A percentile compares a stretch with the other conserved stretches of the same genome.
Conservation (phyloP, 2,329 filamentous ascomycete genomes). For the Alternaria viburni region DNA sequence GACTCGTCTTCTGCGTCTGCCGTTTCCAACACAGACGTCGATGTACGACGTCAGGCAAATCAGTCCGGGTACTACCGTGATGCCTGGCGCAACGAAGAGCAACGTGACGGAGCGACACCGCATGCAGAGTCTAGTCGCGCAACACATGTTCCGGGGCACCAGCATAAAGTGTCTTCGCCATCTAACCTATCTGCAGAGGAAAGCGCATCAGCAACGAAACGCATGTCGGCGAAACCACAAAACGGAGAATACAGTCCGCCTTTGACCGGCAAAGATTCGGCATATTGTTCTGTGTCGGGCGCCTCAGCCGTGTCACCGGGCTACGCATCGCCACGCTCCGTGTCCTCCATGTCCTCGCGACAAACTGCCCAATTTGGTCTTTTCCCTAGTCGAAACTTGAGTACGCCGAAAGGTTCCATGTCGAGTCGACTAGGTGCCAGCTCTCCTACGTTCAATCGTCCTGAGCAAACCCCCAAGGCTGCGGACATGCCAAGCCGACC, state of each 20-base stretch:
- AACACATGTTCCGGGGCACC: slow-evolving; percentile 19
- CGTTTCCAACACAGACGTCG: slow-evolving; percentile 20
- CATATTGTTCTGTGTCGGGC: slow-evolving; percentile 48
- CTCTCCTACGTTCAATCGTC: slow-evolving; percentile 28
- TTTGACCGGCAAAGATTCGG: slow-evolving; percentile 46
- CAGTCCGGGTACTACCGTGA: slow-evolving; percentile 32
- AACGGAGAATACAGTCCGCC: slow-evolving; percentile 39
- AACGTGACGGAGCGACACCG: slow-evolving; percentile 16
- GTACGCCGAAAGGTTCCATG: slow-evolving; percentile 41
- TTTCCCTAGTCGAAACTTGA: slow-evolving; percentile 42
- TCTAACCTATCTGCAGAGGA: slow-evolving; percentile 21
- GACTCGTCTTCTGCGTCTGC: slow-evolving; percentile 18
- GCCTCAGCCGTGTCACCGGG: slow-evolving; percentile 41
- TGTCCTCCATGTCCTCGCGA: slow-evolving; percentile 38
- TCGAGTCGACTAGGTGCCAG: slow-evolving; percentile 34
- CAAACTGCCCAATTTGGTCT: slow-evolving; percentile 44
- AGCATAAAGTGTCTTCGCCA: slow-evolving; percentile 13
- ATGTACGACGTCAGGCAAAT: slow-evolving; percentile 19
- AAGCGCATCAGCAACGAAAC: slow-evolving; percentile 12
- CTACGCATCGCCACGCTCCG: slow-evolving; percentile 33
- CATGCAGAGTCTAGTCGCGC: slow-evolving; percentile 21
- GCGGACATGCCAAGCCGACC: slow-evolving; percentile 30
- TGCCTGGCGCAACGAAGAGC: slow-evolving; percentile 29
- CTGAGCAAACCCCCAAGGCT: slow-evolving; percentile 20
- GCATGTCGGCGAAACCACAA: slow-evolving; percentile 14